A percentile compares a stretch with the other conserved stretches of the same genome.
These are phyloP conservation scores for Podila clonocystis DNA, from an alignment of 192 early-diverging fungal species.

Conservation along the genomic window DNA sequence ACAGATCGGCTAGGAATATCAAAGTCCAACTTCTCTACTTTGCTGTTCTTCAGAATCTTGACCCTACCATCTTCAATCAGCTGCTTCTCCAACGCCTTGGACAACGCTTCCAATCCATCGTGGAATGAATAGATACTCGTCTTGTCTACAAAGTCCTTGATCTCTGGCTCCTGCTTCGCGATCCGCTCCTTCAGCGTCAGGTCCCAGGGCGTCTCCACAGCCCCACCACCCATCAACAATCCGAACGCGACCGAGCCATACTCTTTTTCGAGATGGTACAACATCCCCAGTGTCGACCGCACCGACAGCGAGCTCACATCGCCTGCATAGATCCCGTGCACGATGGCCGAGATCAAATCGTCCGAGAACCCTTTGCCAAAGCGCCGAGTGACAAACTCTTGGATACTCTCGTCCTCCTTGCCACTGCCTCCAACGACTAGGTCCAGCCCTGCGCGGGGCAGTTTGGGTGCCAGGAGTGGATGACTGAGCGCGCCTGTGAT, in stretches of 20 bases:
- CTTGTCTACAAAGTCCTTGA: conserved; percentile 67
- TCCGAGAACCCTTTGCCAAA: conserved; percentile 81
- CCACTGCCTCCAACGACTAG: conserved; percentile 27
- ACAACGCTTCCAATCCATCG: conserved; percentile 78
- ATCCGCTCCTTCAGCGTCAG: conserved; percentile 31
- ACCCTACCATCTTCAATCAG: conserved; percentile 67
- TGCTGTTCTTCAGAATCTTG: conserved; percentile 56
- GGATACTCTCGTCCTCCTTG: conserved; percentile 83
- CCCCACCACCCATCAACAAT: conserved; percentile 54
- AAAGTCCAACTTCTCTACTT: conserved; percentile 55
- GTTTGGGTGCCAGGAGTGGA: conserved; percentile 56
- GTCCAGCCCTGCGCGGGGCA: conserved; percentile 69
- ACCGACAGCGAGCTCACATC: conserved; percentile 82
- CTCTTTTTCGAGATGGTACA: conserved; percentile 75
- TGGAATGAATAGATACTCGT: conserved; percentile 87
- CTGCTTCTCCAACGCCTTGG: conserved; percentile 62
- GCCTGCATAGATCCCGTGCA: conserved; percentile 96
- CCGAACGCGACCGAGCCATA: conserved; percentile 66
- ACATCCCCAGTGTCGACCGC: conserved; percentile 73
- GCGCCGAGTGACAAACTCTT: conserved; percentile 80
- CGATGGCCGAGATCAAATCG: conserved; percentile 86
- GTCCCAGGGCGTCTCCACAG: conserved; percentile 46
- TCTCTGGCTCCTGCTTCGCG: conserved; percentile 53
- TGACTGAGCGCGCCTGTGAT: conserved; percentile 29
- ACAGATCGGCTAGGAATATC: conserved; percentile 38